These are phyloP conservation scores for Daedaleopsis sinensis DNA, from an alignment of 768 basidiomycete genomes.

Conservation along the genomic window DNA sequence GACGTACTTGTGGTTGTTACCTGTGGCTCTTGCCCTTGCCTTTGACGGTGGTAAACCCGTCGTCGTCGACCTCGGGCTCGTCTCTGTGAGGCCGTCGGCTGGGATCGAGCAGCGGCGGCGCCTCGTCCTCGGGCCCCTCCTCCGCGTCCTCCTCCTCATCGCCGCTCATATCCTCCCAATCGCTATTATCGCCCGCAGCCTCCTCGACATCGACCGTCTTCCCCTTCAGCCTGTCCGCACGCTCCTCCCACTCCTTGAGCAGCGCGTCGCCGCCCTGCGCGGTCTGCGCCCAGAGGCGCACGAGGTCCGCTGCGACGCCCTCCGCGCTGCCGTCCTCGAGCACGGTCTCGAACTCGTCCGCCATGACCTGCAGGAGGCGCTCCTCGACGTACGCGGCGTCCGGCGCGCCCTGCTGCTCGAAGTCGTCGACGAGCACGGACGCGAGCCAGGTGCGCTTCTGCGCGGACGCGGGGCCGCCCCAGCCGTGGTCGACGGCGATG, in stretches of 20 bases:
- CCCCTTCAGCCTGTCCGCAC: constrained; percentile 59
- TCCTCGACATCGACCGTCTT: constrained; percentile 56
- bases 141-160: constrained; percentile 45
- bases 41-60: constrained; percentile 87
- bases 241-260: constrained; percentile 63
- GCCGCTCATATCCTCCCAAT: constrained; percentile 51
- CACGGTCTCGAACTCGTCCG: constrained; percentile 83
- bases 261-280: constrained; percentile 46
- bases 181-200: constrained; percentile 42
- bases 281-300: constrained; percentile 66
- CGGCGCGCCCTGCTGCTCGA: constrained; percentile 49
- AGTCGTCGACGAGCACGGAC: constrained; percentile 77
- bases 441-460: constrained; percentile 87
- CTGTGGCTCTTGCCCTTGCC: constrained; percentile 45
- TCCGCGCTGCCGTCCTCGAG: constrained; percentile 87
- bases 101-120: constrained; percentile 57
- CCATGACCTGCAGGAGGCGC: constrained; percentile 79
- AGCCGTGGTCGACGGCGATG: constrained; percentile 80
- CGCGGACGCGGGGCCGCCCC: constrained; percentile 78
- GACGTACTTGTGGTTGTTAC: constrained; percentile 9
- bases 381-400: constrained; percentile 84
- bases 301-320: constrained; percentile 70
- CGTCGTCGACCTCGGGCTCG: constrained; percentile 84
- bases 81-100: constrained; percentile 36
- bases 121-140: constrained; percentile 53